phyloP scores from a whole-genome alignment of 208 protist species.

The Wallacemonas rigidus region DNA sequence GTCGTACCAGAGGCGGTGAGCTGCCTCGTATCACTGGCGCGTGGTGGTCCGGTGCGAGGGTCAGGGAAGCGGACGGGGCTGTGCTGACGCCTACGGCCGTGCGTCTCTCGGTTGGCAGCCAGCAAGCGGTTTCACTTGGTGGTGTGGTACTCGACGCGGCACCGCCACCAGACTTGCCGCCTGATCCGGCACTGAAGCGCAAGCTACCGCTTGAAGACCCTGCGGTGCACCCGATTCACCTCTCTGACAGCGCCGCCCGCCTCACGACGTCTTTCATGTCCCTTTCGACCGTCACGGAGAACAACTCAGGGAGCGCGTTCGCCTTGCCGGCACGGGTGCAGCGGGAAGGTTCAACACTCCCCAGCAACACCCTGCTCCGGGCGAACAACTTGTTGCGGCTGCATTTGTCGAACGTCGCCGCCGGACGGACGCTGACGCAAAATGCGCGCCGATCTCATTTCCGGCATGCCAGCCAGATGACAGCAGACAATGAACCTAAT shows the following conservation, averaged over 20 bases:
- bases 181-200: background rate
- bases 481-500: too few relatives aligned
- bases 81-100: background rate
- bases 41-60: too few relatives aligned
- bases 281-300: constrained; percentile 18
- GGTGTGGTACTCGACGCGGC: constrained; percentile 21
- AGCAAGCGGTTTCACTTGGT: constrained; percentile 5
- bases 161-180: constrained; percentile 23
- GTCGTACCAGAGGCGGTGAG: background rate
- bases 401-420: too few relatives aligned
- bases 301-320: background rate
- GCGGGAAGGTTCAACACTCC: too few relatives aligned
- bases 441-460: too few relatives aligned
- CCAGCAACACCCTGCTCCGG: too few relatives aligned
- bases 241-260: constrained; percentile 20
- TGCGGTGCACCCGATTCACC: constrained; percentile 27
- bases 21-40: background rate
- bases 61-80: background rate
- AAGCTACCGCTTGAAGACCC: constrained; percentile 12
- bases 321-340: background rate
- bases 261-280: constrained; percentile 33
- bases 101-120: background rate
- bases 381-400: too few relatives aligned
- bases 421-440: too few relatives aligned
- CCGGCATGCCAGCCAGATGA: too few relatives aligned